Evolutionary conservation across 805 yeast genomes (phyloP).

Genomic region (Saccharomycopsis sp.): DNA sequence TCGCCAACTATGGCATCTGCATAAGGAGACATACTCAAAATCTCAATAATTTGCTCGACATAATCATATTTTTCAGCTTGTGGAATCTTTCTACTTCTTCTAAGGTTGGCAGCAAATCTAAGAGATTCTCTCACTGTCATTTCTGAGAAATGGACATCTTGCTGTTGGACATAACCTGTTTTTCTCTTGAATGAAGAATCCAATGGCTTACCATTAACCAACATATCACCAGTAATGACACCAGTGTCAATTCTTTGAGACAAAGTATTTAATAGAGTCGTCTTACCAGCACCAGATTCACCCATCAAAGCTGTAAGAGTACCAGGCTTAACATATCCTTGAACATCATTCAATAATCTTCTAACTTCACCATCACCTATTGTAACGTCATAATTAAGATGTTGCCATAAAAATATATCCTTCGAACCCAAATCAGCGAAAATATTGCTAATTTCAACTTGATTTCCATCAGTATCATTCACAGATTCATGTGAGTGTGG

Average conservation of each 20-base stretch:
- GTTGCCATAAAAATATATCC: conserved; percentile 49
- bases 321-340: conserved; percentile 45
- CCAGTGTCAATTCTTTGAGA: conserved; percentile 47
- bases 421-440: not conserved
- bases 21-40: conserved; percentile 36
- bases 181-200: conserved; percentile 44
- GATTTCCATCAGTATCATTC: not conserved
- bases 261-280: conserved; percentile 47
- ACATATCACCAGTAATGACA: conserved; percentile 48
- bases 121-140: conserved; percentile 32
- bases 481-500: conserved; percentile 20
- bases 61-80: conserved; percentile 38
- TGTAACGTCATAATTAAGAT: conserved; percentile 47
- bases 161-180: conserved; percentile 53
- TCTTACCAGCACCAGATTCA: conserved; percentile 60
- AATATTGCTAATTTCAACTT: conserved; percentile 19
- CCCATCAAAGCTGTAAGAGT: conserved; percentile 56
- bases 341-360: conserved; percentile 37
- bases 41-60: conserved; percentile 35
- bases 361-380: conserved; percentile 33
- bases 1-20: conserved; percentile 38
- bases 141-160: conserved; percentile 42
- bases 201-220: conserved; percentile 44
- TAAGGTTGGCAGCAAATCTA: conserved; percentile 41
- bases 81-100: conserved; percentile 36